These are phyloP conservation scores for Fusarium domesticum DNA, from an alignment of 2,329 filamentous ascomycete species.

Conservation along the genomic window DNA sequence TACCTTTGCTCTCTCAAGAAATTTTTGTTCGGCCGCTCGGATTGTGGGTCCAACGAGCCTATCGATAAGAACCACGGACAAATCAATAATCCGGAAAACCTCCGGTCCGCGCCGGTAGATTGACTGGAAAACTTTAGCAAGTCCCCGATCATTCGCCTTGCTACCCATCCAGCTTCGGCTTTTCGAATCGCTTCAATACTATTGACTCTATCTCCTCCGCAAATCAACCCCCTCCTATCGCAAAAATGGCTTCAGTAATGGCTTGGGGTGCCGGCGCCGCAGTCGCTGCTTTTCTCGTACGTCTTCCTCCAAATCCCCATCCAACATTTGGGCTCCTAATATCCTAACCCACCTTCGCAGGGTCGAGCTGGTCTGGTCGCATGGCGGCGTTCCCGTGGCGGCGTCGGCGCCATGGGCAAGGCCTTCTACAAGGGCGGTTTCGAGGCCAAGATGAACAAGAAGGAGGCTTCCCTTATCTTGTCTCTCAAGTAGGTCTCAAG, in stretches of 20 bases:
- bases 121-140: slow-evolving; percentile 27
- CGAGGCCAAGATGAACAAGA: slow-evolving; percentile 87
- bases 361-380: slow-evolving; percentile 91
- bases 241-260: slow-evolving; percentile 42
- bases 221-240: slow-evolving; percentile 4
- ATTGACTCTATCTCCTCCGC: background rate
- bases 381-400: slow-evolving; percentile 75
- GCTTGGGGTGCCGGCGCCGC: slow-evolving; percentile 48
- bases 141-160: slow-evolving; percentile 7
- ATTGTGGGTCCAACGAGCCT: slow-evolving; percentile 5
- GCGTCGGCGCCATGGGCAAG: slow-evolving; percentile 77
- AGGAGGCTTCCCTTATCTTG: slow-evolving; percentile 86
- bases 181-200: slow-evolving; percentile 6
- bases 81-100: slow-evolving; percentile 17
- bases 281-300: slow-evolving; percentile 51
- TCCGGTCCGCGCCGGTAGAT: slow-evolving; percentile 26
- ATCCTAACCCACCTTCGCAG: slow-evolving; percentile 45
- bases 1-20: slow-evolving; percentile 20
- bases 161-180: slow-evolving; percentile 11
- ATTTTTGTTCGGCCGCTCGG: slow-evolving; percentile 23
- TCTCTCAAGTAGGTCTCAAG: slow-evolving; percentile 68
- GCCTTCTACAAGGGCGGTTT: slow-evolving; percentile 99
- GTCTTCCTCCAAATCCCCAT: slow-evolving; percentile 11
- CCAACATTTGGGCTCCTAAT: background rate
- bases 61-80: slow-evolving; percentile 28